Base-by-base conservation (phyloP, 495 filamentous ascomycete genomes). In the Penicillium steckii region DNA sequence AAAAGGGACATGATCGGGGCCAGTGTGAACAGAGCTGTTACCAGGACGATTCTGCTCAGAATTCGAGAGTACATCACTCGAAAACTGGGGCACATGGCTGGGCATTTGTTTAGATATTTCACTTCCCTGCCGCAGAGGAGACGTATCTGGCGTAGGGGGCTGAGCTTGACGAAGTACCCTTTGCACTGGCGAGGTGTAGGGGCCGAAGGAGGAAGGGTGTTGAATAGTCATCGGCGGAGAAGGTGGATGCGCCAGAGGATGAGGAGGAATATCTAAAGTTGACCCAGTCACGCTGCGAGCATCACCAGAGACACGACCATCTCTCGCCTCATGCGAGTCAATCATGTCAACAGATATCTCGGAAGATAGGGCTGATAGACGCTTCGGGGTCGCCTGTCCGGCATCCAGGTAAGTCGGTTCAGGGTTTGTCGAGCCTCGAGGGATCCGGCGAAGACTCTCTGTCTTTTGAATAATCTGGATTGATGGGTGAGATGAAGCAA, bases 171-270 rank as follows among this genome's bases (percentile, higher is more conserved):
- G 70, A 50, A 71, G 56, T 8, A 72, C 54, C 5, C 69, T 70
- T 19, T 76, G 68, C 51, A 72, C 32, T 23, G 78, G 73, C 19
- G 67, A 72, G 21, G 53, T 53, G 48, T 56, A 61, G 8, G 68
- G 66, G 13, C 53, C 58, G 32, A 80, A 76, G 25, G 75, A 73
- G 37, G 78, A 73, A 12, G 84, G 78, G 48, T 88, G 80, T 41
- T 83, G 78, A 9, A 86, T 75, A 0, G 89, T 91, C 66, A 90
- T 83, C 3, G 90, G 87, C 46, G 91, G 90, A 17, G 89, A 91
- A 12, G 88, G 87, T 13, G 89, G 86, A 47, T 88, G 83, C 2
- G 78, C 79, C 22, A 90, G 74, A 8, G 88, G 87, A 66, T 90
- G 86, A 22, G 73, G 74, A 1, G 85, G 82, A 32, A 85, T 76